Conservation (phyloP, 2,329 filamentous ascomycete genomes). For the Chalaropsis thielavioides region DNA sequence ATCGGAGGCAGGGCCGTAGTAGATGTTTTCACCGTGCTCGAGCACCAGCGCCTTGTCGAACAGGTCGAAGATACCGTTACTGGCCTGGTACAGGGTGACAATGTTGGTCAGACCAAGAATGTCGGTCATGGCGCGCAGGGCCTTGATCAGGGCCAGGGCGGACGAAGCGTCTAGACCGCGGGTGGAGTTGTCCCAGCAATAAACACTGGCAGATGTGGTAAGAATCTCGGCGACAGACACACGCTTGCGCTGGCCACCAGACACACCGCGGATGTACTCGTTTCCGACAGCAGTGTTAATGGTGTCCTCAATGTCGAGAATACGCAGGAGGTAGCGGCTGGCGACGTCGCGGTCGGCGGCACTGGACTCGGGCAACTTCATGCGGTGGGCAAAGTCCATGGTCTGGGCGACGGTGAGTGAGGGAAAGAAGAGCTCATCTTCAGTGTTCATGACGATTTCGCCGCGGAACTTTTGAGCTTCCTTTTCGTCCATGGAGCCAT, state of each 20-base stretch:
- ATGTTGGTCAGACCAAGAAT: slow-evolving; percentile 50
- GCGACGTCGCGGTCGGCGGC: slow-evolving; percentile 34
- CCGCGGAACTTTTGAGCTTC: slow-evolving; percentile 37
- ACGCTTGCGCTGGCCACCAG: slow-evolving; percentile 57
- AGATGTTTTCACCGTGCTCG: slow-evolving; percentile 48
- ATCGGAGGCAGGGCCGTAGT: slow-evolving; percentile 43
- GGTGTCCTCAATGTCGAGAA: slow-evolving; percentile 56
- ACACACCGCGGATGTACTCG: slow-evolving; percentile 60
- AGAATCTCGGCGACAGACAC: slow-evolving; percentile 49
- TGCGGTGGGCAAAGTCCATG: slow-evolving; percentile 50
- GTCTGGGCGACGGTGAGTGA: slow-evolving; percentile 58
- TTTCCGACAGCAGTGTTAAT: slow-evolving; percentile 60
- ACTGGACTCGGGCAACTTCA: slow-evolving; percentile 37
- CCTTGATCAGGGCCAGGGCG: slow-evolving; percentile 61
- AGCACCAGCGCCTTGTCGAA: slow-evolving; percentile 46
- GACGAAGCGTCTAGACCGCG: slow-evolving; percentile 62
- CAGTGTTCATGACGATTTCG: slow-evolving; percentile 55
- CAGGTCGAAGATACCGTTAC: slow-evolving; percentile 47
- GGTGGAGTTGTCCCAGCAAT: slow-evolving; percentile 59
- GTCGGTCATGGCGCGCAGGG: slow-evolving; percentile 51
- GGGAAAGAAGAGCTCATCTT: slow-evolving; percentile 51
- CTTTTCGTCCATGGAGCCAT: slow-evolving; percentile 36
- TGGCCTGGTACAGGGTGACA: slow-evolving; percentile 62
- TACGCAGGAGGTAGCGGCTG: slow-evolving; percentile 41
- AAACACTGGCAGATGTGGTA: slow-evolving; percentile 42